Base-by-base conservation (phyloP, 1,139 yeast species). In the Meyerozyma smithsonii region DNA sequence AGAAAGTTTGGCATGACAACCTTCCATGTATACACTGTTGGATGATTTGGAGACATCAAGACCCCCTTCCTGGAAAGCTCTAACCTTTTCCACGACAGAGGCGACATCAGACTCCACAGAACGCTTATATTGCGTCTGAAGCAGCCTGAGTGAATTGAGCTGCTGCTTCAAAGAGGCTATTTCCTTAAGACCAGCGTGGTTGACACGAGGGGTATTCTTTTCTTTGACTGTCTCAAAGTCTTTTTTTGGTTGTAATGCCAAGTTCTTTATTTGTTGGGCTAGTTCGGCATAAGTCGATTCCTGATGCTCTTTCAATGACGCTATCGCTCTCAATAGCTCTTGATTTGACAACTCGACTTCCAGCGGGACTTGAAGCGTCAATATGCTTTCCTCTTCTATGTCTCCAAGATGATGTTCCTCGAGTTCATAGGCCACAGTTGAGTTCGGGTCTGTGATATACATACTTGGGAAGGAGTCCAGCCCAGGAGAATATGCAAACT, bases 401-500 rank as follows among this genome's bases (percentile, higher is more conserved):
- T 85, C 92, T 0, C 58, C 63, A 19, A 88, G 58, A 25, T 73
- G 61, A 25, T 68, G 70, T 39, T 89, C 94, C 46, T 90, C 97
- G 18, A 92, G 64, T 57, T 90, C 97, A 54, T 87, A 90, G 1
- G 83, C 70, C 1, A 88, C 72, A 0, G 77, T 77, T 20, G 74
- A 68, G 2, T 62, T 58, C 0, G 77, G 74, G 46, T 87, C 95
- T 48, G 74, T 80, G 6, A 89, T 70, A 52, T 86, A 85, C 25
- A 92, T 77, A n/a, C 80, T 85, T 0, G 98, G 97, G 50, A 88
- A 88, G 2, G 74, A 59, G 2, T 79, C 70, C 2, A 78, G 65
- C 0, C 87, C 84, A 0, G 95, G 94, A 0, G 92, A 75, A 54
- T 84, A 87, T 1, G 94, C 88, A 63, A 89, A 90, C 52, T 81